phyloP scores from a whole-genome alignment of 1,284 basidiomycete genomes.

The Trichosporon coremiiforme region DNA sequence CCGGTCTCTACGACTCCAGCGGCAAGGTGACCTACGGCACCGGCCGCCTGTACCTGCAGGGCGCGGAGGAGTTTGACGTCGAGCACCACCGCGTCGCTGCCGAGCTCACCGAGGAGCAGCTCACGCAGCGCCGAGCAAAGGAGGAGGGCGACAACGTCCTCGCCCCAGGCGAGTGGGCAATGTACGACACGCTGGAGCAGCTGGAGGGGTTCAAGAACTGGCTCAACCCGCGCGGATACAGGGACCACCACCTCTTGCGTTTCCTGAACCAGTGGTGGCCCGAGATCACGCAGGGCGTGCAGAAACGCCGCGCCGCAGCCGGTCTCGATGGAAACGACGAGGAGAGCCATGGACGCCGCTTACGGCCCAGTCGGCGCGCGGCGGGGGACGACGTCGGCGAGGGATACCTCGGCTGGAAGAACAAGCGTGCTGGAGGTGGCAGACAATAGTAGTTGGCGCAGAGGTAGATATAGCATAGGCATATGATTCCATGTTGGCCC shows the following conservation, averaged over 20 bases:
- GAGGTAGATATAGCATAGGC: background rate
- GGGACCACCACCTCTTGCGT: constrained; percentile 81
- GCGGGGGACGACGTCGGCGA: constrained; percentile 35
- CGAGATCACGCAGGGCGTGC: constrained; percentile 78
- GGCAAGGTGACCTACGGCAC: constrained; percentile 76
- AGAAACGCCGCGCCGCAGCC: constrained; percentile 36
- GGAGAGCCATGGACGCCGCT: constrained; percentile 25
- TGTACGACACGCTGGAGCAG: constrained; percentile 83
- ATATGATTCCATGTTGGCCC: background rate
- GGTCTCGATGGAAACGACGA: constrained; percentile 38
- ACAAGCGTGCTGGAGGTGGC: background rate
- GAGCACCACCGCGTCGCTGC: constrained; percentile 64
- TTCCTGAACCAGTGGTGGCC: constrained; percentile 78
- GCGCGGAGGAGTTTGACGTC: constrained; percentile 74
- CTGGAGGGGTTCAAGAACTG: constrained; percentile 79
- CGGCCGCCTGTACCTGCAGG: constrained; percentile 87
- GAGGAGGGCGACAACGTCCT: constrained; percentile 81
- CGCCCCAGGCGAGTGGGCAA: constrained; percentile 79
- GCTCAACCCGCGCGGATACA: constrained; percentile 86
- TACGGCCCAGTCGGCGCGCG: constrained; percentile 29
- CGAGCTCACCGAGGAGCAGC: constrained; percentile 60
- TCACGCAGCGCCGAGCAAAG: constrained; percentile 62
- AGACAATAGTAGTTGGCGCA: background rate
- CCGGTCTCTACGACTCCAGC: constrained; percentile 66
- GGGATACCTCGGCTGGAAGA: constrained; percentile 46